Evolutionary conservation across 2,329 filamentous ascomycete genomes (phyloP).

Genomic region (Botrytis fragariae): DNA sequence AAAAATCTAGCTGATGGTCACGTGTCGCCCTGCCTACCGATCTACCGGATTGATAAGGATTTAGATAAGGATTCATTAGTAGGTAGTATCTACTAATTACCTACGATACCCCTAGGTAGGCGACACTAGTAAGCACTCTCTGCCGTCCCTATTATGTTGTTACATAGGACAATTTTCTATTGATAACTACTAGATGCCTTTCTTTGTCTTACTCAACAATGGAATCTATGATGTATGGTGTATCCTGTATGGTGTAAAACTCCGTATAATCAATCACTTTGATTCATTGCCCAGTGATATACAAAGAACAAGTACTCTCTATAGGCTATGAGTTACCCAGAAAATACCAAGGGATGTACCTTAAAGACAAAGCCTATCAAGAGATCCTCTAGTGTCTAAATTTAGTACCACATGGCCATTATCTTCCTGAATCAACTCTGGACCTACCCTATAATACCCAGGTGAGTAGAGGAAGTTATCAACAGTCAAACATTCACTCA

Average conservation of each 20-base stretch:
- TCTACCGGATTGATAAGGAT: neutral
- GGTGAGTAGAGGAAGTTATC: neutral
- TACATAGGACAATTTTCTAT: neutral
- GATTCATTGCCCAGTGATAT: neutral
- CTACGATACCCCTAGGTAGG: too few relatives aligned
- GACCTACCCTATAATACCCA: too few relatives aligned
- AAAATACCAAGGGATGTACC: neutral
- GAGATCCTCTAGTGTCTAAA: neutral
- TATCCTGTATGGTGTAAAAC: neutral
- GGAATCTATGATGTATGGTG: neutral
- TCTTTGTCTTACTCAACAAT: neutral
- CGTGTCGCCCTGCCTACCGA: neutral
- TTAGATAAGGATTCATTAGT: neutral
- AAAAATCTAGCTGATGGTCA: neutral
- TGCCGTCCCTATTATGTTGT: too few relatives aligned
- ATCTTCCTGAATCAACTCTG: neutral
- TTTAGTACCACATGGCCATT: neutral
- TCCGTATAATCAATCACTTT: neutral
- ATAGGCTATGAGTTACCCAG: neutral
- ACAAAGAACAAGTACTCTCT: neutral
- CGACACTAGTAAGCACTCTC: neutral
- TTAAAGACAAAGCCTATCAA: neutral
- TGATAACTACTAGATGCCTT: neutral
- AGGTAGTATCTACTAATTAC: too few relatives aligned
- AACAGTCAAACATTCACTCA: neutral